phyloP scores from a whole-genome alignment of 257 asterid species.

The Forsythia viridissima region DNA sequence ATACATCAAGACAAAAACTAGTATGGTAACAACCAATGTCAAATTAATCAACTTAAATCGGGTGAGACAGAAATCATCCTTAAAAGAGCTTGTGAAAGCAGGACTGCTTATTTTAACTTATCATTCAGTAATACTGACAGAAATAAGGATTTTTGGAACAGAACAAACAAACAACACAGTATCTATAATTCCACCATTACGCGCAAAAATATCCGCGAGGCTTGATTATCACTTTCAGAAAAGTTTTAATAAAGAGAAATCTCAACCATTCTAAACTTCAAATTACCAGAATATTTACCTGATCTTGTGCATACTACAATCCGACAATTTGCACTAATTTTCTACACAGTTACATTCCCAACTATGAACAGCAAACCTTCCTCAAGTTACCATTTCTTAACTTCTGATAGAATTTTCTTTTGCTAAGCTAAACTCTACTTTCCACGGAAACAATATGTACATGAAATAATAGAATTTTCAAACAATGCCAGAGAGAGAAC shows the following conservation, averaged over 20 bases:
- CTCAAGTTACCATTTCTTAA: neutral
- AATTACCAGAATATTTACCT: neutral
- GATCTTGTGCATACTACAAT: neutral
- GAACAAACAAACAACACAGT: neutral
- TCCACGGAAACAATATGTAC: neutral
- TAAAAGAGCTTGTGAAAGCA: neutral
- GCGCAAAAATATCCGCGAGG: neutral
- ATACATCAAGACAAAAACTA: neutral
- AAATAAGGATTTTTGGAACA: neutral
- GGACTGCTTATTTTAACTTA: neutral
- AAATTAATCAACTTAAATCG: neutral
- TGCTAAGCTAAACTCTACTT: neutral
- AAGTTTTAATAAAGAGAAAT: neutral
- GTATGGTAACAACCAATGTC: too few relatives aligned
- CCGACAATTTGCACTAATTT: neutral
- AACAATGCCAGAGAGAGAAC: neutral
- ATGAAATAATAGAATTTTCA: neutral
- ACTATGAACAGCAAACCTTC: neutral
- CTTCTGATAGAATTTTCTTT: neutral
- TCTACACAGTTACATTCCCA: neutral
- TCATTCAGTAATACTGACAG: neutral
- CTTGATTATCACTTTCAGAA: neutral
- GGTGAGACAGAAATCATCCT: neutral
- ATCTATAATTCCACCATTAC: neutral
- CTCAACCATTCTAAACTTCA: neutral